These are phyloP conservation scores for Solanum bukasovii DNA, from an alignment of 257 asterid species.

Conservation along the genomic window DNA sequence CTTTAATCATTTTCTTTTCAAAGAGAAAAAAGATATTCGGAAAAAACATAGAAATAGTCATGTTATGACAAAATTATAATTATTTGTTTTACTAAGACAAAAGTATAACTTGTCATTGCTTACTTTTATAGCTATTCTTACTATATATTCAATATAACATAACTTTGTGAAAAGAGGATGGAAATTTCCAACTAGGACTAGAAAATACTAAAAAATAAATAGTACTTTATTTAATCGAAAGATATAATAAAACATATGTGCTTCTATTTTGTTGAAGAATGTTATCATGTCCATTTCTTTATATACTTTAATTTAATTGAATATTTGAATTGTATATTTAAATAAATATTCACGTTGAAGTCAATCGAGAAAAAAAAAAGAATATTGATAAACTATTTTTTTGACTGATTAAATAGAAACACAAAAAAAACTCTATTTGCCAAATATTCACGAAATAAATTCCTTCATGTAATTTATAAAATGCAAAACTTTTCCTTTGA, in stretches of 20 bases:
- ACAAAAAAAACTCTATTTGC: neutral
- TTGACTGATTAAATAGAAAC: neutral
- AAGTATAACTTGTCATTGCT: neutral
- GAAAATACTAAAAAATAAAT: neutral
- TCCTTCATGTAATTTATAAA: neutral
- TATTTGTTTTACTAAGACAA: neutral
- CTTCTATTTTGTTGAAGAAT: neutral
- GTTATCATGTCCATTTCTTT: neutral
- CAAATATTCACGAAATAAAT: neutral
- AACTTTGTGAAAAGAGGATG: neutral
- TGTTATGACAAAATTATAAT: neutral
- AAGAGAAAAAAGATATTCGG: neutral
- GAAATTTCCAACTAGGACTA: neutral
- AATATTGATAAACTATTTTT: neutral
- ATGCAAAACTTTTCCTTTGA: neutral
- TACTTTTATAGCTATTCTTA: neutral
- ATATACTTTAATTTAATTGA: neutral
- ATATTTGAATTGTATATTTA: neutral
- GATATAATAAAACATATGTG: neutral
- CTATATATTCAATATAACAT: neutral
- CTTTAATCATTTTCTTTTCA: neutral
- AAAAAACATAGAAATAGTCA: neutral
- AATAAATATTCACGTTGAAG: neutral
- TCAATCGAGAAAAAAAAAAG: neutral
- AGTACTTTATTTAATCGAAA: neutral